Conservation (phyloP, 2,329 filamentous ascomycete species). For the Coniochaeta sp. region DNA sequence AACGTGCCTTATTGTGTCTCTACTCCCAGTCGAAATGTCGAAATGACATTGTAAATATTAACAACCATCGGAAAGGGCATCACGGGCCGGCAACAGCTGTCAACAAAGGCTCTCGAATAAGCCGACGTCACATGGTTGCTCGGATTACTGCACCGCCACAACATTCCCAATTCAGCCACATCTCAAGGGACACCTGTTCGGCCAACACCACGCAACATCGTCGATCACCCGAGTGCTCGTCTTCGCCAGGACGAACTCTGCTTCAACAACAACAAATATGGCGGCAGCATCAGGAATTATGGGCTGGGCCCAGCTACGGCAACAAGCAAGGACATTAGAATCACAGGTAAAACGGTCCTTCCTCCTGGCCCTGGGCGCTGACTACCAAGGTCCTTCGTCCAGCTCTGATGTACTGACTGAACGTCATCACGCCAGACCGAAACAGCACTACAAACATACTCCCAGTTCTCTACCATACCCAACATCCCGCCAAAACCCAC, state of each 20-base stretch:
- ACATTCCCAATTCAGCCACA: background rate
- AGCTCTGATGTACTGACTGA: background rate
- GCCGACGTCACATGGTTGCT: constrained; percentile 2
- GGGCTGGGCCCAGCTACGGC: constrained; percentile 89
- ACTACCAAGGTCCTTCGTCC: background rate
- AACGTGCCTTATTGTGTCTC: background rate
- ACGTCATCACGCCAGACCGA: constrained; percentile 59
- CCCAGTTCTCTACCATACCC: constrained; percentile 76
- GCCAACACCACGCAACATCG: constrained; percentile 3
- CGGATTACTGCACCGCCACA: background rate
- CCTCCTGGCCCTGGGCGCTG: background rate
- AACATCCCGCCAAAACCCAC: constrained; percentile 77
- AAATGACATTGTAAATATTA: too few relatives aligned
- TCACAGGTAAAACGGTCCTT: constrained; percentile 68
- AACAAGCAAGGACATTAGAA: constrained; percentile 83
- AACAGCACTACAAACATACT: constrained; percentile 75
- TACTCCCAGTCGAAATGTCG: too few relatives aligned
- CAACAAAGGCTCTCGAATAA: constrained; percentile 3
- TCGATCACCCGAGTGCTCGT: background rate
- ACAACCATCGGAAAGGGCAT: too few relatives aligned
- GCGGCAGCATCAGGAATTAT: constrained; percentile 33
- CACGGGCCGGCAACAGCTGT: constrained; percentile 3
- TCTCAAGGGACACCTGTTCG: background rate
- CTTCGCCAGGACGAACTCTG: background rate
- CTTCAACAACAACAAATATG: constrained; percentile 9